Percentiles rank a stretch among this genome's conserved stretches.
These are phyloP conservation scores for Erodium maritimum DNA, from an alignment of 345 rosid species.

Conservation along the genomic window DNA sequence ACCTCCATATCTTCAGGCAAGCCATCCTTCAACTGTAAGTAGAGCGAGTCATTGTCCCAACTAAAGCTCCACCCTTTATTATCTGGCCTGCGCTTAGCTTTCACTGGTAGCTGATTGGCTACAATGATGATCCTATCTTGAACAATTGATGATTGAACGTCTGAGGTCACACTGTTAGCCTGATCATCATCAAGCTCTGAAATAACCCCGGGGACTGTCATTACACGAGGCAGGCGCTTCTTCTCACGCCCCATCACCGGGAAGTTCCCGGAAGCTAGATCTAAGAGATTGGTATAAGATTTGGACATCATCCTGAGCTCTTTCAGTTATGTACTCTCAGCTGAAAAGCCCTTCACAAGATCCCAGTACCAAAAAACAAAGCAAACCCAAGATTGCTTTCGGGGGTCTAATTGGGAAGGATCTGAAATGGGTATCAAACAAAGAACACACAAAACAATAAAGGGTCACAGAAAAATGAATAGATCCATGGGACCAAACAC, in stretches of 20 bases:
- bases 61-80: constrained; percentile 71
- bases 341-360: constrained; percentile 19
- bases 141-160: constrained; percentile 45
- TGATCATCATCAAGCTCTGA: constrained; percentile 75
- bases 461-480: constrained; percentile 6
- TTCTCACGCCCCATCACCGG: constrained; percentile 54
- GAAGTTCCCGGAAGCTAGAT: constrained; percentile 74
- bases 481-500: not conserved
- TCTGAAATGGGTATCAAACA: constrained; percentile 28
- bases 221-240: constrained; percentile 54
- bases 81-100: constrained; percentile 67
- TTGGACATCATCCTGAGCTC: constrained; percentile 43
- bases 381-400: constrained; percentile 10
- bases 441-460: constrained; percentile 6
- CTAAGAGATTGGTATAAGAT: constrained; percentile 68
- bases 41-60: constrained; percentile 62
- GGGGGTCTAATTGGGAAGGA: constrained; percentile 17
- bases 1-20: constrained; percentile 76
- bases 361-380: constrained; percentile 14
- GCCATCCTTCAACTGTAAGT: constrained; percentile 60
- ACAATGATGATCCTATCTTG: constrained; percentile 65
- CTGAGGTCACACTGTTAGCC: constrained; percentile 54
- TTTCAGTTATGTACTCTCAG: constrained; percentile 10
- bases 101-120: constrained; percentile 60
- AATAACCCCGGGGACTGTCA: constrained; percentile 68